Percentiles rank a stretch among this genome's conserved stretches.
phyloP scores from a whole-genome alignment of 2,329 filamentous ascomycete genomes.

The Sclerotinia spermophila region DNA sequence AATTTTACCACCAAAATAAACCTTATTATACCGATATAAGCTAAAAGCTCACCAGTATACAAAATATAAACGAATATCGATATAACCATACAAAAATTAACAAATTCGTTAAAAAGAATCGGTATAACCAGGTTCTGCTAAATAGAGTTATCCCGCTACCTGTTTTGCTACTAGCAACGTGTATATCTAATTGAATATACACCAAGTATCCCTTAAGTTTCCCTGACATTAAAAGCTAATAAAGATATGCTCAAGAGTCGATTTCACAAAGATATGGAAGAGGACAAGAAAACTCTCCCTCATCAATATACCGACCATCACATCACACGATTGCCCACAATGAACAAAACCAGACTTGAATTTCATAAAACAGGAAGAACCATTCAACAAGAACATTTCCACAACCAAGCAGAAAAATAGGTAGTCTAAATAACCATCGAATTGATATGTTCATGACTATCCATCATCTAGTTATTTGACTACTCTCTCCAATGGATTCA shows the following conservation, averaged over 20 bases:
- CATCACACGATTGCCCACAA: background rate
- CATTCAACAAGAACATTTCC: background rate
- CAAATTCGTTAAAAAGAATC: too few relatives aligned
- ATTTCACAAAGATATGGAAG: background rate
- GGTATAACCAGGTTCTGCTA: too few relatives aligned
- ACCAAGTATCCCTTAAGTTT: background rate
- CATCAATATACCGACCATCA: background rate
- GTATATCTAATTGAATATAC: background rate
- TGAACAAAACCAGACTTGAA: background rate
- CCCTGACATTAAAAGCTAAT: background rate
- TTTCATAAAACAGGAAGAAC: background rate
- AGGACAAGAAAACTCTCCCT: background rate
- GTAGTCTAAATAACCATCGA: slow-evolving; percentile 3
- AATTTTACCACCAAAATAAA: too few relatives aligned
- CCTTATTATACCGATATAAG: too few relatives aligned
- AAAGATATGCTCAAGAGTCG: background rate
- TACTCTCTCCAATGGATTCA: slow-evolving; percentile 7
- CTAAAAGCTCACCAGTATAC: too few relatives aligned
- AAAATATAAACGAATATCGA: too few relatives aligned
- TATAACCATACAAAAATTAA: too few relatives aligned
- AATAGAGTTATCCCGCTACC: background rate
- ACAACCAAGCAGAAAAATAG: background rate
- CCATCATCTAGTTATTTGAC: background rate
- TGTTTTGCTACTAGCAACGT: background rate
- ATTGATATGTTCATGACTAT: slow-evolving; percentile 15